Evolutionary conservation across 345 rosid species (phyloP).

Genomic region (Brassica napus): Da-Ae NC_063452.1:12323001-12323500

Average conservation of each 20-base stretch:
- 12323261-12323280: too few species aligned
- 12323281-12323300: too few species aligned
- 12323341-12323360: too few species aligned
- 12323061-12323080: neutral
- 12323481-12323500: too few species aligned
- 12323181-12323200: neutral
- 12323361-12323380: neutral
- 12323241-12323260: neutral
- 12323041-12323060: neutral
- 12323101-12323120: neutral
- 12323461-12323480: too few species aligned
- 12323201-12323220: neutral
- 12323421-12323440: too few species aligned
- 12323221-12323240: too few species aligned
- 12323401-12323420: too few species aligned
- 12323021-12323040: neutral
- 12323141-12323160: neutral
- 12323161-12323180: neutral
- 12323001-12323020: neutral
- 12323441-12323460: too few species aligned
- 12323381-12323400: too few species aligned
- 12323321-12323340: too few species aligned
- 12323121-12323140: neutral
- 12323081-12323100: neutral
- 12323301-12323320: too few species aligned